Evolutionary conservation across 768 basidiomycete species (phyloP).

Genomic region (Lentinula raphanica): DNA sequence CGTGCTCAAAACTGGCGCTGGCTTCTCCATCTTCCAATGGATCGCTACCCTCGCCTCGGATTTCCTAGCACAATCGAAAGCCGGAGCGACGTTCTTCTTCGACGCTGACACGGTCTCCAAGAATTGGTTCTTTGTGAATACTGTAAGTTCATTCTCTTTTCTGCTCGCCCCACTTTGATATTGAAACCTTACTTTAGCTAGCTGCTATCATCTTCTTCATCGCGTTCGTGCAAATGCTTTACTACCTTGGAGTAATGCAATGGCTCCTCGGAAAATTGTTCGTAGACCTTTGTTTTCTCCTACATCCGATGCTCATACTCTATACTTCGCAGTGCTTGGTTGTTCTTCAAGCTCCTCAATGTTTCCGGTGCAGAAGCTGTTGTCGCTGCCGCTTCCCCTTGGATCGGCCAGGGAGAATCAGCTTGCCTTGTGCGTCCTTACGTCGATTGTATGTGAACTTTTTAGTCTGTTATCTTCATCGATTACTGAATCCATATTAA

Average conservation of each 20-base stretch:
- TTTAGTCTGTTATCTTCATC: background rate
- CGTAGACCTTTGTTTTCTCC: slow-evolving; percentile 13
- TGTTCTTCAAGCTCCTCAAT: slow-evolving; percentile 89
- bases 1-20: slow-evolving; percentile 80
- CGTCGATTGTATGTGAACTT: slow-evolving; percentile 9
- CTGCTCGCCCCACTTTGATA: slow-evolving; percentile 1
- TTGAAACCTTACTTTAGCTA: slow-evolving; percentile 38
- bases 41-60: slow-evolving; percentile 77
- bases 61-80: slow-evolving; percentile 63
- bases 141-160: slow-evolving; percentile 33
- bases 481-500: background rate
- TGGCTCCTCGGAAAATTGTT: slow-evolving; percentile 87
- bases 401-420: slow-evolving; percentile 71
- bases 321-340: slow-evolving; percentile 61
- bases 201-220: slow-evolving; percentile 89
- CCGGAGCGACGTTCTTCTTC: slow-evolving; percentile 82
- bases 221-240: slow-evolving; percentile 88
- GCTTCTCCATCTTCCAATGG: slow-evolving; percentile 81
- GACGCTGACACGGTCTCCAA: slow-evolving; percentile 56
- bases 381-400: slow-evolving; percentile 90
- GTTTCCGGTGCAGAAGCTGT: slow-evolving; percentile 94
- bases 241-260: slow-evolving; percentile 89
- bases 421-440: slow-evolving; percentile 11
- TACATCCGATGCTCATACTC: background rate
- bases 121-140: slow-evolving; percentile 84